Percentiles rank a stretch among this genome's conserved stretches.
These are phyloP conservation scores for Coemansia sp. DNA, from an alignment of 192 early-diverging fungal genomes.

Conservation along the genomic window DNA sequence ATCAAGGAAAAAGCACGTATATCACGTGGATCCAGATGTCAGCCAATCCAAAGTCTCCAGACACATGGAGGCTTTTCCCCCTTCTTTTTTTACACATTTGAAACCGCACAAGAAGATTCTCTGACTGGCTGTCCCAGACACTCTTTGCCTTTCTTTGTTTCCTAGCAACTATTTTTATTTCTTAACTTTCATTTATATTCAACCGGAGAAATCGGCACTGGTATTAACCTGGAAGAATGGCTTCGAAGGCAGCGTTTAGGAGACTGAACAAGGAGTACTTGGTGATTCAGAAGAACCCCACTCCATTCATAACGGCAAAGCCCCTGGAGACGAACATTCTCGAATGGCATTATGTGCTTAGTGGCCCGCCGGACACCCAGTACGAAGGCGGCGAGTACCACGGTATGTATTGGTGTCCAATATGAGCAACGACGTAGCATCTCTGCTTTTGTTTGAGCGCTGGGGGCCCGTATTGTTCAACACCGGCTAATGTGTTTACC, in stretches of 20 bases:
- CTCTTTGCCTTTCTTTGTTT: slow-evolving; percentile 5
- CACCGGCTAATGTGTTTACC: too few relatives aligned
- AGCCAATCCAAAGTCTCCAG: slow-evolving; percentile 9
- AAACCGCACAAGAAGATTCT: background rate
- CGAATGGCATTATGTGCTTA: slow-evolving; percentile 98
- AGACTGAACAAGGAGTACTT: slow-evolving; percentile 79
- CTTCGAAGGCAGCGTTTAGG: slow-evolving; percentile 76
- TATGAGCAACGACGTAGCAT: background rate
- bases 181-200: slow-evolving; percentile 6
- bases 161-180: slow-evolving; percentile 8
- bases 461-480: too few relatives aligned
- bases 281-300: slow-evolving; percentile 75
- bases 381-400: slow-evolving; percentile 94
- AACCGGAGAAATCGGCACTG: background rate
- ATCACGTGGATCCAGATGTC: background rate
- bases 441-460: background rate
- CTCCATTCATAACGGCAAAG: slow-evolving; percentile 86
- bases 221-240: slow-evolving; percentile 56
- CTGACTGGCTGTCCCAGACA: too few relatives aligned
- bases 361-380: slow-evolving; percentile 92
- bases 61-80: background rate
- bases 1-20: background rate
- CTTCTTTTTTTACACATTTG: too few relatives aligned
- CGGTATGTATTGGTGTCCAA: slow-evolving; percentile 63
- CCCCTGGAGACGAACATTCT: slow-evolving; percentile 94